These are phyloP conservation scores for Geotrichum phurueaensis DNA, from an alignment of 1,139 yeast species.

Conservation along the genomic window DNA sequence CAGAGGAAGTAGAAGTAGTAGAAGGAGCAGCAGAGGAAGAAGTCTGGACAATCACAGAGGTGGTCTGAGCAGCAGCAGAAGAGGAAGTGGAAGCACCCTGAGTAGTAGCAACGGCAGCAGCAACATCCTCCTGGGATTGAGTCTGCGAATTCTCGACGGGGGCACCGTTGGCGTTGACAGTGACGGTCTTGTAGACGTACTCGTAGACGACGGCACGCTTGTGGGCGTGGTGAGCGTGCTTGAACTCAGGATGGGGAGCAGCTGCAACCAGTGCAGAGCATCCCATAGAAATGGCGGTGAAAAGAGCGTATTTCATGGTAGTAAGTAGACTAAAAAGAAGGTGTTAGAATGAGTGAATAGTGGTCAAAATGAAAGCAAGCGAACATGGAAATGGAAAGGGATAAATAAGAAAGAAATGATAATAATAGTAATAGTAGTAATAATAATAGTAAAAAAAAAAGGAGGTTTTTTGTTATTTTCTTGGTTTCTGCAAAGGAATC, in stretches of 20 bases:
- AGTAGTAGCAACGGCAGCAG: conserved; percentile 3
- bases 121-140: conserved; percentile 21
- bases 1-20: conserved; percentile 20
- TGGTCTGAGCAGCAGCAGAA: conserved; percentile 7
- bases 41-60: conserved; percentile 19
- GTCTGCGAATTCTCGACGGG: conserved; percentile 33
- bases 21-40: conserved; percentile 16
- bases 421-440: no score
- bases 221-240: conserved; percentile 59
- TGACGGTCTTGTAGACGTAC: conserved; percentile 70
- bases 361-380: not conserved
- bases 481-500: not conserved
- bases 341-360: not conserved
- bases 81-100: conserved; percentile 5
- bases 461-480: not conserved
- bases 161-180: conserved; percentile 64
- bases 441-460: not conserved
- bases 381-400: not conserved
- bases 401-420: not conserved
- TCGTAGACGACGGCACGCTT: conserved; percentile 62
- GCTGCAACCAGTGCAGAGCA: conserved; percentile 17
- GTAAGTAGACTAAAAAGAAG: not conserved
- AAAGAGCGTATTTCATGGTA: conserved; percentile 14
- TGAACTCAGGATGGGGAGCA: conserved; percentile 14
- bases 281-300: conserved; percentile 12